phyloP scores from a whole-genome alignment of 805 yeast species.

The Yueomyces sp. region DNA sequence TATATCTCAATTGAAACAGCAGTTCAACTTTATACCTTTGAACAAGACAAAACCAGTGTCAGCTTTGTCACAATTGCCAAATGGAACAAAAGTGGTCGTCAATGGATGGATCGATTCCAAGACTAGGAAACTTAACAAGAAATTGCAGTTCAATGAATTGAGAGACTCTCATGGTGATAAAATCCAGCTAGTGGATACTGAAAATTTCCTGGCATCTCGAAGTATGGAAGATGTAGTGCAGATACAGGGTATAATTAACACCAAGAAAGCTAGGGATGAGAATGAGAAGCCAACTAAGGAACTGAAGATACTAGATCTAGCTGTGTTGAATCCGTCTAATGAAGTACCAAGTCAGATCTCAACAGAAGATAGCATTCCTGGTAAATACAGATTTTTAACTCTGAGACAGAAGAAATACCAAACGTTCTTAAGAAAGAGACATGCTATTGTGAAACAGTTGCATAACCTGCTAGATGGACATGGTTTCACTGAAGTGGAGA shows the following conservation, averaged over 20 bases:
- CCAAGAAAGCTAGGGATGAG: constrained; percentile 14
- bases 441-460: constrained; percentile 36
- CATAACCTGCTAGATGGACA: constrained; percentile 29
- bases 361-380: constrained; percentile 47
- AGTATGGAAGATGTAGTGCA: constrained; percentile 66
- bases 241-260: constrained; percentile 41
- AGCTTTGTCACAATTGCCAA: neutral
- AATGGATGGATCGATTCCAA: constrained; percentile 79
- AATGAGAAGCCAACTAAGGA: constrained; percentile 35
- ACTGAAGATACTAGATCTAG: constrained; percentile 36
- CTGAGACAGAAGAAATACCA: constrained; percentile 50
- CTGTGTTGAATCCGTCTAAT: constrained; percentile 49
- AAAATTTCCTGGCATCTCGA: constrained; percentile 30
- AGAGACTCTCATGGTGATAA: constrained; percentile 61
- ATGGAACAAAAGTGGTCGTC: constrained; percentile 29
- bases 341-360: constrained; percentile 57
- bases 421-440: constrained; percentile 39
- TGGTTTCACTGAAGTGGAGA: constrained; percentile 72
- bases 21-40: neutral
- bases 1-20: neutral
- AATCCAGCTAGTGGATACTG: constrained; percentile 42
- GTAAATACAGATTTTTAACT: constrained; percentile 71
- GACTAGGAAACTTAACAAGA: constrained; percentile 56
- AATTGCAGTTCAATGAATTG: constrained; percentile 55
- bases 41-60: constrained; percentile 1